Base-by-base conservation (phyloP, 805 yeast species). In the Huiozyma naganishii region DNA sequence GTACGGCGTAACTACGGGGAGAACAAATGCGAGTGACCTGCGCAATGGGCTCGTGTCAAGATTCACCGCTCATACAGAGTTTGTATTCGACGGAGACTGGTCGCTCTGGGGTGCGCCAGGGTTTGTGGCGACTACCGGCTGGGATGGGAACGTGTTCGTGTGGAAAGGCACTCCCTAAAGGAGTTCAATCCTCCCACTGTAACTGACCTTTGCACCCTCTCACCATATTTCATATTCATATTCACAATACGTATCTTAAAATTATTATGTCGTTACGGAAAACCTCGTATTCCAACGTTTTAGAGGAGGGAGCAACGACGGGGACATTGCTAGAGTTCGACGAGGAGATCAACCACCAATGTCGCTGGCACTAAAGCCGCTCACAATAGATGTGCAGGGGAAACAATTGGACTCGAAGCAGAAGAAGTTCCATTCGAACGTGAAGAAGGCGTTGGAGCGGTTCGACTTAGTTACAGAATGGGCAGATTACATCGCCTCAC, bases 31-130 rank as follows among this genome's bases (percentile, higher is more conserved):
- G 9, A 11, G 9, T 11, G 17, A 29, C 7, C 17, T 44, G 7
- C 70, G 72, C 13, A 68, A 68, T 23, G 83, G 83, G 0, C 68
- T 80, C 33, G 64, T 70, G 33, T 76, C 75, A 6, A 72, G 73
- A 12, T 85, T 87, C 69, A 69, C 73, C 23, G 65, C 64, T 42
- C 97, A 92, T 65, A 72, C 77, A 29, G 98, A 90, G 68, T 90
- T 90, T 66, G 96, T 83, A 1, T 77, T 84, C 52, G 97, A 94
- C 12, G 83, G 89, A 50, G 97, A 92, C 66, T 92, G 95, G 84
- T 82, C 95, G 51, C 64, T 92, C 41, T 90, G 97, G 97, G 98
- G 97, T 3, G 80, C 79, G 52, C 94, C 92, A 1, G 97, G 97
- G 1, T 89, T 92, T 88, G 88, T 83, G 12, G 95, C 92, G 7